Conservation (phyloP, 495 filamentous ascomycete genomes). For the Aspergillus homomorphus region DNA sequence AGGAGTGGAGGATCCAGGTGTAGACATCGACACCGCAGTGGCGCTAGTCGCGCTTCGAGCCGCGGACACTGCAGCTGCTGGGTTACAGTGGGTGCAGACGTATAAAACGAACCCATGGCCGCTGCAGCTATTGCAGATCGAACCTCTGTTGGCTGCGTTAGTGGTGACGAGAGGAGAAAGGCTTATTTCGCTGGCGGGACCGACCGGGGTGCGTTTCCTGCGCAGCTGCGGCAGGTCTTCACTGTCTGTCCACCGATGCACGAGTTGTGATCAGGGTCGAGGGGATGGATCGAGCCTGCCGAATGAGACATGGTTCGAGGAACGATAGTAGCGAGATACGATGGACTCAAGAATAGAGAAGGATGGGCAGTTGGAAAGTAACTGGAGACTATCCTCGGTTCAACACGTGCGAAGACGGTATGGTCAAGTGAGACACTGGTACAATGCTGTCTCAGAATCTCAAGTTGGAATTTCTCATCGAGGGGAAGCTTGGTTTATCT, state of each 20-base stretch:
- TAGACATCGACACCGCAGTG: slow-evolving; percentile 11
- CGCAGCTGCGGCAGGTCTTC: slow-evolving; percentile 37
- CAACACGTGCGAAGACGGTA: background rate
- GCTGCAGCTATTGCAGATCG: slow-evolving; percentile 33
- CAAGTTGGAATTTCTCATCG: background rate
- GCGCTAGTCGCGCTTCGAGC: slow-evolving; percentile 9
- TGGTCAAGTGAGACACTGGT: background rate
- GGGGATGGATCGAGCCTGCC: slow-evolving; percentile 18
- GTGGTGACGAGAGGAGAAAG: background rate
- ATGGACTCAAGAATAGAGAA: background rate
- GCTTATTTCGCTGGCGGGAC: background rate
- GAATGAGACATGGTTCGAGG: slow-evolving; percentile 22
- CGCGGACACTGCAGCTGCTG: slow-evolving; percentile 22
- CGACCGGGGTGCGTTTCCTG: slow-evolving; percentile 43
- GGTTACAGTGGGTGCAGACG: slow-evolving; percentile 36
- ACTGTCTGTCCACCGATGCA: slow-evolving; percentile 40
- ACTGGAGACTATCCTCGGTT: background rate
- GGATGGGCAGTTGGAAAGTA: background rate
- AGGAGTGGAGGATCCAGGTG: slow-evolving; percentile 27
- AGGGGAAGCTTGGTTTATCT: slow-evolving; percentile 1
- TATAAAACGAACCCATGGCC: slow-evolving; percentile 40
- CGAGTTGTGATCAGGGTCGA: slow-evolving; percentile 36
- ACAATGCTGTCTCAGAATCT: background rate
- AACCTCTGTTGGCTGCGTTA: slow-evolving; percentile 21
- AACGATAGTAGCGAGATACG: background rate